A percentile compares a stretch with the other conserved stretches of the same genome.
phyloP scores from a whole-genome alignment of 345 rosid species.

The Bruguiera parviflora region DNA sequence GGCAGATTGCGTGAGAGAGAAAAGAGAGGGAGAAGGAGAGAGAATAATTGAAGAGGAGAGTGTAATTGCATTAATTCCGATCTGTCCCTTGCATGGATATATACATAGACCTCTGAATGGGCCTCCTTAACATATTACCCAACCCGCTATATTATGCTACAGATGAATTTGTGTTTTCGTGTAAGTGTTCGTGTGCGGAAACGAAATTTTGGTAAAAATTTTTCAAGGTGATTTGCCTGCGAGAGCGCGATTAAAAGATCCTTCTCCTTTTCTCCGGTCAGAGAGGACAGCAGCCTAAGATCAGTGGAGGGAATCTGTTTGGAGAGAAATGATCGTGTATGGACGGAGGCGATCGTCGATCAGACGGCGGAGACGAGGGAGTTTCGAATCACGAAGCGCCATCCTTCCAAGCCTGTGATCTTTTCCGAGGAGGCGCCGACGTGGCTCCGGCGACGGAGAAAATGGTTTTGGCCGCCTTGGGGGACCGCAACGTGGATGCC shows the following conservation, averaged over 20 bases:
- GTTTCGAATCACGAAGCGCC: constrained; percentile 33
- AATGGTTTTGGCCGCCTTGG: no score
- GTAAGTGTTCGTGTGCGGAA: background rate
- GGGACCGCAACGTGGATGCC: no score
- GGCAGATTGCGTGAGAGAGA: no score
- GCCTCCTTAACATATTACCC: no score
- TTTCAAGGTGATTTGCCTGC: constrained; percentile 28
- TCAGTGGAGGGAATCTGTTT: background rate
- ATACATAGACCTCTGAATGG: no score
- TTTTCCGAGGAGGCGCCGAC: no score
- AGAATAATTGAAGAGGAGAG: no score
- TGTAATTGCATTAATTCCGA: no score
- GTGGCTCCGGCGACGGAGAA: no score
- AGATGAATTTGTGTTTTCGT: background rate
- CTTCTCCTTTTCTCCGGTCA: constrained; percentile 41
- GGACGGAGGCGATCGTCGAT: constrained; percentile 36
- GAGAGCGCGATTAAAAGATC: constrained; percentile 54
- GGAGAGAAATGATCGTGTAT: constrained; percentile 31
- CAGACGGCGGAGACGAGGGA: constrained; percentile 40
- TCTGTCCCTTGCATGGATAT: no score
- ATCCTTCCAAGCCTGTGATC: background rate
- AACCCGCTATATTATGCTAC: no score
- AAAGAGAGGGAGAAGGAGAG: no score
- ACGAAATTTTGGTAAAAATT: background rate
- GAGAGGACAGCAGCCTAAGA: constrained; percentile 31